These are phyloP conservation scores for Globisporangium mamillatum DNA, from an alignment of 352 stramenopile species.

Conservation along the genomic window DNA sequence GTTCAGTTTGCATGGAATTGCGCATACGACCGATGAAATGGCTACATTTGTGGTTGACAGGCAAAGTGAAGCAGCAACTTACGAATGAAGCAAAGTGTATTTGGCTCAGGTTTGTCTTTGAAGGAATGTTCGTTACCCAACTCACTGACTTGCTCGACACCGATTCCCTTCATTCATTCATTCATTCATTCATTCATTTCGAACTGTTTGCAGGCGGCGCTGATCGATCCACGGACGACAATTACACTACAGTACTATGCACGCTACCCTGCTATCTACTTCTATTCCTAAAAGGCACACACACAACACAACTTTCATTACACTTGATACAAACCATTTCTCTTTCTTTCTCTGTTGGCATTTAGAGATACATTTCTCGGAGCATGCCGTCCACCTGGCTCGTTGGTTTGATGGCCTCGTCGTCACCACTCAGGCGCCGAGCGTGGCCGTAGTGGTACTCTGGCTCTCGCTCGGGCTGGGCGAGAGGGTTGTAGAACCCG, in stretches of 20 bases:
- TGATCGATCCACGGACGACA: neutral
- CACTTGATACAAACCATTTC: neutral
- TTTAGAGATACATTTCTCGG: slow-evolving; percentile 7
- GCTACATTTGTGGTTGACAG: neutral
- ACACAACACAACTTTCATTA: neutral
- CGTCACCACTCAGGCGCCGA: neutral
- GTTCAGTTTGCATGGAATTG: neutral
- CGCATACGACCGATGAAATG: neutral
- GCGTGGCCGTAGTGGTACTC: neutral
- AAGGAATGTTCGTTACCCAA: neutral
- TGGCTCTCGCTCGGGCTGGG: slow-evolving; percentile 6
- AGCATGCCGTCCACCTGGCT: slow-evolving; percentile 4
- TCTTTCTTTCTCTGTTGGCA: neutral
- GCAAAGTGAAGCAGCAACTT: neutral
- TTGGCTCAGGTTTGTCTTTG: neutral
- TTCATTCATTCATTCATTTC: neutral
- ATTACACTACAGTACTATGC: neutral
- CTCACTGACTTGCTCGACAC: neutral
- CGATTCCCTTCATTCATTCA: neutral
- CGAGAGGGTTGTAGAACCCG: slow-evolving; percentile 2
- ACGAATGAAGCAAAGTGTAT: too few species aligned
- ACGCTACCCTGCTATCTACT: neutral
- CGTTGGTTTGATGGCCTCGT: neutral
- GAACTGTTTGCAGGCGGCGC: neutral
- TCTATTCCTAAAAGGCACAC: neutral